Conservation (phyloP, 1,139 yeast genomes). For the Yarrowia galli region DNA sequence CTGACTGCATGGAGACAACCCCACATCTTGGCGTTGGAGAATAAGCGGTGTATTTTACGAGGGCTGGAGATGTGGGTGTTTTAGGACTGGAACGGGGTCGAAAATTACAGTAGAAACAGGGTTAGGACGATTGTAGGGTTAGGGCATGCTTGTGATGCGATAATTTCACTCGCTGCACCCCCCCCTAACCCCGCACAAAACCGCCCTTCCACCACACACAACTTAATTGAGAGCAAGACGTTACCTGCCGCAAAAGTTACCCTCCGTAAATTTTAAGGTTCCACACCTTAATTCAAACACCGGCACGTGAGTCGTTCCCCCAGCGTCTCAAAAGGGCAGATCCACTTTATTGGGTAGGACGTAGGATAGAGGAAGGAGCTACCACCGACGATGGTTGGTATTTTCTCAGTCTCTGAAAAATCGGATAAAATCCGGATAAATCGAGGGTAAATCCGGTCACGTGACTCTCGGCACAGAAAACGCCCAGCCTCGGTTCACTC, state of each 20-base stretch:
- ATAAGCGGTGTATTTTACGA: slow-evolving; percentile 13
- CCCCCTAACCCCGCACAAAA: not conserved
- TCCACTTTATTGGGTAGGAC: too few species aligned
- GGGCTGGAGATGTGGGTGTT: not conserved
- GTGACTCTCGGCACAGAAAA: too few species aligned
- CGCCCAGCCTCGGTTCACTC: too few species aligned
- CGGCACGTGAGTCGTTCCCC: slow-evolving; percentile 9
- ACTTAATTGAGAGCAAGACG: slow-evolving; percentile 13
- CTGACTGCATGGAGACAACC: slow-evolving; percentile 15
- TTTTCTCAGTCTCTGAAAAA: too few species aligned
- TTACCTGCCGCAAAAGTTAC: slow-evolving; percentile 34
- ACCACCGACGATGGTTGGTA: too few species aligned
- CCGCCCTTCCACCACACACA: not conserved
- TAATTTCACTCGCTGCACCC: not conserved
- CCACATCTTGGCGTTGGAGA: slow-evolving; percentile 18
- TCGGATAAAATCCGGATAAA: too few species aligned
- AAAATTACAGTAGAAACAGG: too few species aligned
- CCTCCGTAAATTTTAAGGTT: not conserved
- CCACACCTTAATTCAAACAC: not conserved
- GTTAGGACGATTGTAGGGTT: not conserved
- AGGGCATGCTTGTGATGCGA: not conserved
- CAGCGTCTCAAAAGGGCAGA: not conserved
- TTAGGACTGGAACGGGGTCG: too few species aligned
- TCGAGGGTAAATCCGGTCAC: too few species aligned
- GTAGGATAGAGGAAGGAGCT: too few species aligned